Evolutionary conservation across 2,329 filamentous ascomycete genomes (phyloP).

Genomic region (Hypomyces rosellus): DNA sequence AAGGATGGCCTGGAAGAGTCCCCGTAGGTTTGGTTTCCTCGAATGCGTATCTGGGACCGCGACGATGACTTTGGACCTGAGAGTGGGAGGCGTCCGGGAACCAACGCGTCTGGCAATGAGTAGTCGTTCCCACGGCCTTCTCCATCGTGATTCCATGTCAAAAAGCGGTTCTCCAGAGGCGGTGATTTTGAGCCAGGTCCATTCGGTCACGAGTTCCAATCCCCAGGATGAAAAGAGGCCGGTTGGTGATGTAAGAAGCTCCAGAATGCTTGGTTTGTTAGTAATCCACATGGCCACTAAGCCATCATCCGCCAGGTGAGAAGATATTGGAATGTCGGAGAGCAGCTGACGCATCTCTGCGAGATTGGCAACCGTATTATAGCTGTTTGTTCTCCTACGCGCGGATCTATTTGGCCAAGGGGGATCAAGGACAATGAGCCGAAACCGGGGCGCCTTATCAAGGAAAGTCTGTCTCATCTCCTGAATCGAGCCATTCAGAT

Average conservation of each 20-base stretch:
- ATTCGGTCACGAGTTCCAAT: conserved; percentile 60
- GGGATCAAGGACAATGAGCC: conserved; percentile 67
- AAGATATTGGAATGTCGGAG: conserved; percentile 48
- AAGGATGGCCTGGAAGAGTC: conserved; percentile 51
- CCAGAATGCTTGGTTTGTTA: conserved; percentile 57
- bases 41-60: conserved; percentile 73
- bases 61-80: conserved; percentile 50
- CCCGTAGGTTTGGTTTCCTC: conserved; percentile 65
- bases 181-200: conserved; percentile 75
- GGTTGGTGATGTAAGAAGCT: conserved; percentile 43
- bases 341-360: conserved; percentile 45
- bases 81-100: conserved; percentile 14
- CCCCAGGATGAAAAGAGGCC: conserved; percentile 64
- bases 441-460: conserved; percentile 46
- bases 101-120: conserved; percentile 50
- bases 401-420: conserved; percentile 78
- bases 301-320: conserved; percentile 46
- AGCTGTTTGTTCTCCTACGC: conserved; percentile 48
- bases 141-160: conserved; percentile 53
- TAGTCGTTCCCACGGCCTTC: conserved; percentile 72
- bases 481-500: conserved; percentile 44
- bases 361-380: conserved; percentile 40
- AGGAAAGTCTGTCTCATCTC: conserved; percentile 36
- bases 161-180: conserved; percentile 57
- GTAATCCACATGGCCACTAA: conserved; percentile 72